Percentiles rank a stretch among this genome's conserved stretches.
These are phyloP conservation scores for Ogataea corticis DNA, from an alignment of 805 yeast genomes.

Conservation along the genomic window DNA sequence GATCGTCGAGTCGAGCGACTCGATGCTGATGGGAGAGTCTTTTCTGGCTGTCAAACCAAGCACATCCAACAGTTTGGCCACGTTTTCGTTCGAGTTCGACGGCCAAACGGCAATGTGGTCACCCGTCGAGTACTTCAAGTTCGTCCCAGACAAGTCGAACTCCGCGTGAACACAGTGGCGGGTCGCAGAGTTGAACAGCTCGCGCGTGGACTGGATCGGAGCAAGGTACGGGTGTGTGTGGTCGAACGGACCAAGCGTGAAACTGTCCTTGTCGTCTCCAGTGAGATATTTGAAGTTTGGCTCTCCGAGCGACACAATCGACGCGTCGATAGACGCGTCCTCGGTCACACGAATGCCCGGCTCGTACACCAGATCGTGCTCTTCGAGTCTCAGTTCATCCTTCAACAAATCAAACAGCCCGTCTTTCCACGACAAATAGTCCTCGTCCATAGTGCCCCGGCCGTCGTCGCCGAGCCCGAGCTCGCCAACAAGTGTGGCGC, in stretches of 20 bases:
- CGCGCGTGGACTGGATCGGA: constrained; percentile 57
- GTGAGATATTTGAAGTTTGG: constrained; percentile 60
- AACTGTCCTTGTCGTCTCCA: constrained; percentile 29
- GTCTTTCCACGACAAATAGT: constrained; percentile 92
- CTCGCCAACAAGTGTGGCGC: constrained; percentile 73
- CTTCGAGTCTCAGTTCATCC: constrained; percentile 65
- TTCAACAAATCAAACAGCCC: constrained; percentile 64
- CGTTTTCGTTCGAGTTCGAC: constrained; percentile 77
- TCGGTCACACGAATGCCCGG: constrained; percentile 57
- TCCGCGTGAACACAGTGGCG: constrained; percentile 91
- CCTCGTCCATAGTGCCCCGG: constrained; percentile 92
- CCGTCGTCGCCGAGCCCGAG: constrained; percentile 96
- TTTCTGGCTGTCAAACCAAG: constrained; percentile 58
- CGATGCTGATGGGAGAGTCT: constrained; percentile 60
- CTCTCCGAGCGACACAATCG: constrained; percentile 68
- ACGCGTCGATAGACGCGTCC: too few relatives aligned
- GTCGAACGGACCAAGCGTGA: constrained; percentile 72
- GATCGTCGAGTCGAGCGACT: constrained; percentile 69
- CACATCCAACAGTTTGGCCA: constrained; percentile 61
- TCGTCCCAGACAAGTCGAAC: constrained; percentile 74
- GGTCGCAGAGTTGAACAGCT: constrained; percentile 61
- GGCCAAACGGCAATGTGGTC: constrained; percentile 97
- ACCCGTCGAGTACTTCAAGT: constrained; percentile 87
- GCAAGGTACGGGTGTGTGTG: constrained; percentile 83
- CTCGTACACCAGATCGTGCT: constrained; percentile 76